Conservation (phyloP, 441 rosid species). For the Adansonia gregorii region DNA sequence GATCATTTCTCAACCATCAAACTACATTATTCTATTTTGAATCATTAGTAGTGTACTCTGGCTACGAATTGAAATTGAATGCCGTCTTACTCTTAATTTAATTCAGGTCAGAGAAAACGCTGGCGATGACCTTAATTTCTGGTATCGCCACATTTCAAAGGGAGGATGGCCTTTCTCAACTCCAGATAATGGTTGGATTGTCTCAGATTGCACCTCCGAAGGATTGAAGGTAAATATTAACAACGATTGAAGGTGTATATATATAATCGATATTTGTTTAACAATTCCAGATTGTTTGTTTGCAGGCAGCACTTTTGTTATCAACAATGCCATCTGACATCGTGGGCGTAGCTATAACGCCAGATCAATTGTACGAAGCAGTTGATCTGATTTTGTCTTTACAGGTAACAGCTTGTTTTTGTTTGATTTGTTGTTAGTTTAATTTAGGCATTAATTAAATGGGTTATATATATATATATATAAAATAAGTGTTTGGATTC, state of each 20-base stretch:
- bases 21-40: not conserved
- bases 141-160: slow-evolving; percentile 59
- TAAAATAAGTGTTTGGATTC: no score
- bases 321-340: slow-evolving; percentile 40
- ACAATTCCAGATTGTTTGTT: not conserved
- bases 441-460: no score
- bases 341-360: slow-evolving; percentile 50
- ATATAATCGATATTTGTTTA: not conserved
- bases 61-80: not conserved
- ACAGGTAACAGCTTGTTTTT: slow-evolving; percentile 44
- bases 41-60: not conserved
- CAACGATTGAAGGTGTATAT: no score
- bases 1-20: not conserved
- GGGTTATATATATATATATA: no score
- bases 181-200: slow-evolving; percentile 63
- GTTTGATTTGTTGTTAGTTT: no score
- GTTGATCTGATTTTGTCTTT: slow-evolving; percentile 56
- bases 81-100: not conserved
- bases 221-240: slow-evolving; percentile 48
- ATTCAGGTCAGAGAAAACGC: slow-evolving; percentile 42
- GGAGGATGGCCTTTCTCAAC: slow-evolving; percentile 87
- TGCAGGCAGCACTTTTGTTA: slow-evolving; percentile 51
- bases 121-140: slow-evolving; percentile 31
- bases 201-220: slow-evolving; percentile 65
- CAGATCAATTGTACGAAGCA: slow-evolving; percentile 47